Conservation (phyloP, 225 moss, liverwort and hornwort genomes). For the Physcomitrellopsis africana region DNA sequence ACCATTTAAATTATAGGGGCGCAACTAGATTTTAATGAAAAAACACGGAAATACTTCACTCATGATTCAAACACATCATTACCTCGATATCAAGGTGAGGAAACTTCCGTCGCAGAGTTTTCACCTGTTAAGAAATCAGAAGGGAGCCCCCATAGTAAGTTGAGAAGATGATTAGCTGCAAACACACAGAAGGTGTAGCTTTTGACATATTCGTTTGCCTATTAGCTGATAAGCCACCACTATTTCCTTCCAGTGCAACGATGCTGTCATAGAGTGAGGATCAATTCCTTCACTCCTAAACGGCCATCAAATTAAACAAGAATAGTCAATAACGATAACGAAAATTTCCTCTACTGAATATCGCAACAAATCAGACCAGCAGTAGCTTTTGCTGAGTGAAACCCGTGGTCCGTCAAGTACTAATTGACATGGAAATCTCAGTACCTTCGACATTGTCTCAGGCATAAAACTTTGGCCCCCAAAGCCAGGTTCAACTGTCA, state of each 20-base stretch:
- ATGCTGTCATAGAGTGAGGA: too few species aligned
- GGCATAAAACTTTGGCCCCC: slow-evolving; percentile 98
- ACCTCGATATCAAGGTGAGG: slow-evolving; percentile 93
- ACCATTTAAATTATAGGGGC: neutral
- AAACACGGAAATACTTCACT: neutral
- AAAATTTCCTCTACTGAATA: neutral
- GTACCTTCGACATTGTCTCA: slow-evolving; percentile 91
- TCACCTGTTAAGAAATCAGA: slow-evolving; percentile 60
- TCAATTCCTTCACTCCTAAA: too few species aligned
- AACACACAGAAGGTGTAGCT: neutral
- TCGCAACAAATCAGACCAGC: neutral
- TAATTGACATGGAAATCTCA: slow-evolving; percentile 1
- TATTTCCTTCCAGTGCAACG: too few species aligned
- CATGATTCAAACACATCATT: neutral
- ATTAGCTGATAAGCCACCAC: too few species aligned
- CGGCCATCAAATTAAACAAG: too few species aligned
- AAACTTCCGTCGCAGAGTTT: slow-evolving; percentile 74
- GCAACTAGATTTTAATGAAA: too few species aligned
- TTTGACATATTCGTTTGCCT: too few species aligned
- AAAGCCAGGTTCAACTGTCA: slow-evolving; percentile 98
- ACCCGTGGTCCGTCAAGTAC: slow-evolving; percentile 3
- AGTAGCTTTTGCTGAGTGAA: neutral
- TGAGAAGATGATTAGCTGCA: neutral
- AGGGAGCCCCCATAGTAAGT: neutral
- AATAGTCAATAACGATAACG: too few species aligned